A percentile compares a stretch with the other conserved stretches of the same genome.
These are phyloP conservation scores for Pythium apleroticum DNA, from an alignment of 352 stramenopile genomes.

Conservation along the genomic window DNA sequence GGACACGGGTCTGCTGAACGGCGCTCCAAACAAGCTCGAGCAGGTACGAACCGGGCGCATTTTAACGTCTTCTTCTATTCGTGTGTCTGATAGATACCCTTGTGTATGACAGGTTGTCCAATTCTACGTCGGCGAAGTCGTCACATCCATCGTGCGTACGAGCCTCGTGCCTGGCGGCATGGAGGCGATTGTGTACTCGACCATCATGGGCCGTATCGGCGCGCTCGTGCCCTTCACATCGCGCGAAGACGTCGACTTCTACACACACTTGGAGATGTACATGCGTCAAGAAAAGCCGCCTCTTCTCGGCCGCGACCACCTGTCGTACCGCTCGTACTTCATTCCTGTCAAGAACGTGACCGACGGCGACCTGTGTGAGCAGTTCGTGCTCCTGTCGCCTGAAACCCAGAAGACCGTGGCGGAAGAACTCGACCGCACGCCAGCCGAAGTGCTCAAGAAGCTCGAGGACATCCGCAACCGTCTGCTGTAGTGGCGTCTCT, in stretches of 20 bases:
- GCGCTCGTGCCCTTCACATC: conserved; percentile 97
- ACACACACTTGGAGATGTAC: conserved; percentile 98
- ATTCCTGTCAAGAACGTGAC: conserved; percentile 98
- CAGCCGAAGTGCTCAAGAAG: conserved; percentile 98
- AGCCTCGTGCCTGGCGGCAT: conserved; percentile 95
- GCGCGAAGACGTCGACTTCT: conserved; percentile 98
- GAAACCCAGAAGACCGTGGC: conserved; percentile 97
- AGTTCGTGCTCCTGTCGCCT: conserved; percentile 91
- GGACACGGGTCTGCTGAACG: conserved; percentile 92
- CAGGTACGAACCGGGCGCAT: conserved; percentile 45
- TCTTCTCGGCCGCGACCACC: conserved; percentile 95
- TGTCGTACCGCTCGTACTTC: conserved; percentile 98
- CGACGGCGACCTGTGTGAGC: conserved; percentile 98
- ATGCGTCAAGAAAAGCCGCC: conserved; percentile 90
- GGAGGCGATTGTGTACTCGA: conserved; percentile 98
- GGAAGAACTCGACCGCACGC: conserved; percentile 94
- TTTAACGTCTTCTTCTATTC: neutral
- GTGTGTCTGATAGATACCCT: neutral
- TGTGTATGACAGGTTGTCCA: conserved; percentile 67
- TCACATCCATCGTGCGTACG: conserved; percentile 96
- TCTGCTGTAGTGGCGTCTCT: conserved; percentile 84
- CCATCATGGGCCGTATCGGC: conserved; percentile 95
- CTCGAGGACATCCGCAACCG: conserved; percentile 98
- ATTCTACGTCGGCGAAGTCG: conserved; percentile 98
- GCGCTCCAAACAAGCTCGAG: conserved; percentile 97